Base-by-base conservation (phyloP, 2,329 filamentous ascomycete species). In the Endocalyx cinctus region DNA sequence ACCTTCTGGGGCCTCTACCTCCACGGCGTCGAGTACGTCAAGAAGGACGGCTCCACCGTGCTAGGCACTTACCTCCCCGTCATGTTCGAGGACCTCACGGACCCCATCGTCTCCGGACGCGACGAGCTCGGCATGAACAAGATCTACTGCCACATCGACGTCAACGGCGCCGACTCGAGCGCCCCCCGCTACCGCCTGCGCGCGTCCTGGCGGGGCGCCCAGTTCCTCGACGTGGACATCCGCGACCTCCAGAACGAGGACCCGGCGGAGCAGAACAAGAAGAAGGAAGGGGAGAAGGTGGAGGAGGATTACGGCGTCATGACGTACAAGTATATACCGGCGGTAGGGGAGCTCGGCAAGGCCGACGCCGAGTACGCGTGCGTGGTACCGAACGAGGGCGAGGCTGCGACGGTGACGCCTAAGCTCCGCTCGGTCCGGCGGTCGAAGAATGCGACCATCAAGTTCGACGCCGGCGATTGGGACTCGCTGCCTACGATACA, bases 91-190 rank as follows among this genome's bases (percentile, higher is more conserved):
- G 69, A 60, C 31, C 50, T 75, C 2, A 59, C 75, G 0, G 78
- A 83, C 41, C 72, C 77, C 0, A 79, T 82, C 27, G 50, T 80
- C 1, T 72, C 69, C 4, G 76, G 74, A 0, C 59, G 75, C 2
- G 77, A 81, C 29, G 77, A 81, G 42, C 60, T 80, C 1, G 77
- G 77, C 0, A 75, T 79, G 66, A 74, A 74, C 1, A 81, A 79
- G 54, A 41, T 79, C 0, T 77, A 64, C 41, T 66, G 67, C n/a
- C 57, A 66, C 0, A 62, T 79, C 8, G 63, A 74, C 17, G 42
- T 74, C 11, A 43, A 61, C 17, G 50, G 56, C 26, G 50, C 55
- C 15, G 30, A 41, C 31, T 45, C 40, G 12, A 48, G 55, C 18
- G n/a, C n/a, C n/a, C n/a, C n/a, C n/a, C n/a, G n/a, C n/a, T 59